These are phyloP conservation scores for Ophiostoma sp. DNA, from an alignment of 2,329 filamentous ascomycete genomes.

Conservation along the genomic window DNA sequence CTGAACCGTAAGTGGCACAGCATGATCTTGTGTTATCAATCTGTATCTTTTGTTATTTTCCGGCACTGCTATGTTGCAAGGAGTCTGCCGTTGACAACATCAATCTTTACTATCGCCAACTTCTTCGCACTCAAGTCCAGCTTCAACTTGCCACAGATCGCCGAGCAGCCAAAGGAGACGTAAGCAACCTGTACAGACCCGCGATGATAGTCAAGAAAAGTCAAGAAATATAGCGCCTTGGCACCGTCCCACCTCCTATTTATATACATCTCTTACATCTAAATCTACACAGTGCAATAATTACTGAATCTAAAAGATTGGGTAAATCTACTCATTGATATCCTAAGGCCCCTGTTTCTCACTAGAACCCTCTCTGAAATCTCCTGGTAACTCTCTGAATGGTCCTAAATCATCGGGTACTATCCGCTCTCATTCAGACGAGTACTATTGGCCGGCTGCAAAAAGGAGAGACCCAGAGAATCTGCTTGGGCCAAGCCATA, in stretches of 20 bases:
- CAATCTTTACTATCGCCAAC: not conserved
- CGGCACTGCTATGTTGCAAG: not conserved
- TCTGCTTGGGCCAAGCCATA: not conserved
- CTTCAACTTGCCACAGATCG: not conserved
- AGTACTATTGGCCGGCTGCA: not conserved
- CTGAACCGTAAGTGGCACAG: not conserved
- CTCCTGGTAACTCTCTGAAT: not conserved
- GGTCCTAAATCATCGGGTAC: not conserved
- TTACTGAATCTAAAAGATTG: not conserved
- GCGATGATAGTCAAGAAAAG: constrained; percentile 3
- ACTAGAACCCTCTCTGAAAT: not conserved
- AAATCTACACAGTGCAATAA: too few species aligned
- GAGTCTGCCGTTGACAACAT: not conserved
- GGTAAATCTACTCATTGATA: not conserved
- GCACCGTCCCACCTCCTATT: not conserved
- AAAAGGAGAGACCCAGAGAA: not conserved
- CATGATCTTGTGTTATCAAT: not conserved
- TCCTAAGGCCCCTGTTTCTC: not conserved
- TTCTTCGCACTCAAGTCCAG: not conserved
- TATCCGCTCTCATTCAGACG: not conserved
- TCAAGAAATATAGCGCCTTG: constrained; percentile 7
- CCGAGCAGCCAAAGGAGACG: not conserved
- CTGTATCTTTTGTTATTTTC: not conserved
- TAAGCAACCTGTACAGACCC: not conserved
- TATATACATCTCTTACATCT: not conserved